Evolutionary conservation across 352 stramenopile species (phyloP).

Genomic region (Peronosclerospora sorghi): DNA sequence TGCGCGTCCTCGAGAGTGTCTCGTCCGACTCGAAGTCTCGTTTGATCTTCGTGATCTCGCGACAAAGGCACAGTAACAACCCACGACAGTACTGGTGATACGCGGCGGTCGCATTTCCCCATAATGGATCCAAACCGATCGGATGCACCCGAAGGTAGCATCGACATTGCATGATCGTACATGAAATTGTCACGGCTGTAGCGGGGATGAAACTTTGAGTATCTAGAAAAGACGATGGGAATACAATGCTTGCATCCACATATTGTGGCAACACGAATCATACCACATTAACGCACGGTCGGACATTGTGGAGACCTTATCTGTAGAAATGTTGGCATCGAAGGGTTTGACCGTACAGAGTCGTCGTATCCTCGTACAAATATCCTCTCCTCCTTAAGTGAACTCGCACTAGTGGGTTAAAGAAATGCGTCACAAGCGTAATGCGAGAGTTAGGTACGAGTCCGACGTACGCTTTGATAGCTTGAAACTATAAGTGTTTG

Average conservation of each 20-base stretch:
- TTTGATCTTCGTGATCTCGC: constrained; percentile 44
- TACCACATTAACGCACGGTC: constrained; percentile 37
- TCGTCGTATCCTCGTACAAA: constrained; percentile 33
- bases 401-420: too few species aligned
- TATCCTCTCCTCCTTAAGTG: too few species aligned
- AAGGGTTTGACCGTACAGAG: constrained; percentile 28
- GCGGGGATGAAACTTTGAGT: constrained; percentile 58
- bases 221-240: constrained; percentile 60
- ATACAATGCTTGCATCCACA: constrained; percentile 41
- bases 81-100: constrained; percentile 37
- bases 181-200: constrained; percentile 52
- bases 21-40: constrained; percentile 22
- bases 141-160: constrained; percentile 63
- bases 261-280: constrained; percentile 43
- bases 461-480: background rate
- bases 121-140: constrained; percentile 34
- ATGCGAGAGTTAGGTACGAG: too few species aligned
- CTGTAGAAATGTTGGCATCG: background rate
- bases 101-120: constrained; percentile 32
- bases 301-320: constrained; percentile 22
- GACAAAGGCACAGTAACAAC: constrained; percentile 42
- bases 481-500: constrained; percentile 28
- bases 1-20: background rate
- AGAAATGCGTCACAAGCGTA: too few species aligned
- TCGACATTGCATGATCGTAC: constrained; percentile 69